Base-by-base conservation (phyloP, 1,284 basidiomycete genomes). In the Athelia psychrophila region DNA sequence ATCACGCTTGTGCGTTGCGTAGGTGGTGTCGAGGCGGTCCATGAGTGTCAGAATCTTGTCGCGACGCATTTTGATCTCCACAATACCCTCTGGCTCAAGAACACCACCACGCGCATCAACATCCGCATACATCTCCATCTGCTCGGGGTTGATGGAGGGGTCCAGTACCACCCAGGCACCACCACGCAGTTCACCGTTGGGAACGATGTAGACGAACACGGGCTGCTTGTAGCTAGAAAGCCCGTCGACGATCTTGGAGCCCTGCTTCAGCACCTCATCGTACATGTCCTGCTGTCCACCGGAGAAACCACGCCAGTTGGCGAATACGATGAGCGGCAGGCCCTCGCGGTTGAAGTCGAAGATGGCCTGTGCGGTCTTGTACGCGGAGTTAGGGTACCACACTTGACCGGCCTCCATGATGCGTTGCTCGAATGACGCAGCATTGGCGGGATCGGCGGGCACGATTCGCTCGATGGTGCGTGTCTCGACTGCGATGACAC, bases 291-390 rank as follows among this genome's bases (percentile, higher is more conserved):
- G 94, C 72, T 98, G 95, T 64, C 97, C 97, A 59, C 97, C 97
- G 22, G 97, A 99, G 86, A 99, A 99, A 35, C 97, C 97, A 79
- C 97, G 93, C 95, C 97, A 99, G 79, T 99, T 99, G 56, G 97
- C 97, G 64, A 99, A 98, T 71, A 99, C 96, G 71, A 99, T 93
- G 56, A 99, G 80, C 3, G 97, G 97, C 20, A 99, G 79, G 38
- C 93, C 94, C 73, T 99, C 97, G 48, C 95, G 88, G 75, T 96
- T 91, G 77, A 99, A 94, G 76, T 99, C 97, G 71, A 95, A 93
- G 75, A 99, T 99, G 16, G 97, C 95, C 65, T 98, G 97, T 9
- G 96, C 97, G 22, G 97, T 99, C 83, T 99, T 99, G 80, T 98
- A 96, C n/a, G 97, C 95, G 24, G 93, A 96, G 74, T 99, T 99